Percentiles rank a stretch among this genome's conserved stretches.
phyloP scores from a whole-genome alignment of 306 rosid species.

The Leucaena leucocephala region DNA sequence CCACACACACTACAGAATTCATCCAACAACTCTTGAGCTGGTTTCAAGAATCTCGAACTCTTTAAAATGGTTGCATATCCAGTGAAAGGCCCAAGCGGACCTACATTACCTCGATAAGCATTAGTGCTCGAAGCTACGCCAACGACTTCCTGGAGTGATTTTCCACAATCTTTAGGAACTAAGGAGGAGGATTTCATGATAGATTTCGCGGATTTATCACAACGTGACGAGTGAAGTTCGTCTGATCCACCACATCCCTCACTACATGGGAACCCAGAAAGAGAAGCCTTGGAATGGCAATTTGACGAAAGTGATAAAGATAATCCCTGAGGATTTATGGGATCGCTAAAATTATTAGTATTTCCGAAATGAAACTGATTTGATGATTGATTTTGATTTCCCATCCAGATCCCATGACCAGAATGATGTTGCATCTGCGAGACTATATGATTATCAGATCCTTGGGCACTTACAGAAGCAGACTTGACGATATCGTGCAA shows the following conservation, averaged over 20 bases:
- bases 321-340: slow-evolving; percentile 63
- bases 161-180: slow-evolving; percentile 54
- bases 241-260: slow-evolving; percentile 40
- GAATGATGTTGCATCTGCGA: slow-evolving; percentile 36
- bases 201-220: slow-evolving; percentile 34
- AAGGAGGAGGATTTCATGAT: slow-evolving; percentile 46
- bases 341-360: slow-evolving; percentile 43
- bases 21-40: slow-evolving; percentile 71
- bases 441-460: slow-evolving; percentile 36
- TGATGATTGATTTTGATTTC: slow-evolving; percentile 42
- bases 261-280: slow-evolving; percentile 43
- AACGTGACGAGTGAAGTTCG: not conserved
- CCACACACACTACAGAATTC: slow-evolving; percentile 53
- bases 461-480: slow-evolving; percentile 43
- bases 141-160: slow-evolving; percentile 57
- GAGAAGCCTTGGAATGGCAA: slow-evolving; percentile 41
- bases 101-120: slow-evolving; percentile 51
- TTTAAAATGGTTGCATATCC: slow-evolving; percentile 89
- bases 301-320: slow-evolving; percentile 85
- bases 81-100: slow-evolving; percentile 96
- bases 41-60: slow-evolving; percentile 77
- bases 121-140: slow-evolving; percentile 46
- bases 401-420: slow-evolving; percentile 39
- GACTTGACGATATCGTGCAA: slow-evolving; percentile 60
- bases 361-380: slow-evolving; percentile 40